A percentile compares a stretch with the other conserved stretches of the same genome.
Evolutionary conservation across 495 filamentous ascomycete genomes (phyloP).

Genomic region (Podospora pseudopauciseta): DNA sequence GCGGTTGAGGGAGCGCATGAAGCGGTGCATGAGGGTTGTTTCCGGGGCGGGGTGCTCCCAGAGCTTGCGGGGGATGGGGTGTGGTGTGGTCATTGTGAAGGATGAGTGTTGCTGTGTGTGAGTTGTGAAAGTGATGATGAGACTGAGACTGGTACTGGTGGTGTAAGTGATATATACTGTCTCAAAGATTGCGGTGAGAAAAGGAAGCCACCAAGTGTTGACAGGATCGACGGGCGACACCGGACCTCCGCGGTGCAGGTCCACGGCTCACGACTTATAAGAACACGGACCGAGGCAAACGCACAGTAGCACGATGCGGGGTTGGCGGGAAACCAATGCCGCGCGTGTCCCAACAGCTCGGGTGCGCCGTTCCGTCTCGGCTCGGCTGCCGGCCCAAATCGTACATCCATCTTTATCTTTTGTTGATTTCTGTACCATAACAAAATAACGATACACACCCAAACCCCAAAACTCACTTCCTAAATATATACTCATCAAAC

Average conservation of each 20-base stretch:
- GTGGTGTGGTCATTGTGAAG: background rate
- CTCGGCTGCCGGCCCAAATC: background rate
- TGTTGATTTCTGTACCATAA: background rate
- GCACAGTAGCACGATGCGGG: background rate
- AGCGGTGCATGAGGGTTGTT: conserved; percentile 48
- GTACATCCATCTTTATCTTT: background rate
- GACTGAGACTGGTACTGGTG: background rate
- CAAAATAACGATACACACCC: background rate
- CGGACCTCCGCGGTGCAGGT: background rate
- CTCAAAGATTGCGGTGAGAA: background rate
- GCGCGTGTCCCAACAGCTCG: background rate
- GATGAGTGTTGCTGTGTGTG: too few relatives aligned
- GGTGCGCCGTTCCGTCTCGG: background rate
- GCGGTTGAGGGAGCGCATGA: conserved; percentile 49
- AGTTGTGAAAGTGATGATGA: background rate
- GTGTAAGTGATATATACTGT: background rate
- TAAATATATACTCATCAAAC: background rate
- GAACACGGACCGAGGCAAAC: background rate
- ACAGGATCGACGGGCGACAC: background rate
- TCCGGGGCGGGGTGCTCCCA: conserved; percentile 54
- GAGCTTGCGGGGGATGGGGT: conserved; percentile 5
- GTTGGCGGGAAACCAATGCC: background rate
- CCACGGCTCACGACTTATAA: background rate
- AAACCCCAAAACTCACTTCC: background rate
- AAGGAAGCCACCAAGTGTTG: too few relatives aligned